Base-by-base conservation (phyloP, 2,329 filamentous ascomycete genomes). In the Blastomyces parvus region DNA sequence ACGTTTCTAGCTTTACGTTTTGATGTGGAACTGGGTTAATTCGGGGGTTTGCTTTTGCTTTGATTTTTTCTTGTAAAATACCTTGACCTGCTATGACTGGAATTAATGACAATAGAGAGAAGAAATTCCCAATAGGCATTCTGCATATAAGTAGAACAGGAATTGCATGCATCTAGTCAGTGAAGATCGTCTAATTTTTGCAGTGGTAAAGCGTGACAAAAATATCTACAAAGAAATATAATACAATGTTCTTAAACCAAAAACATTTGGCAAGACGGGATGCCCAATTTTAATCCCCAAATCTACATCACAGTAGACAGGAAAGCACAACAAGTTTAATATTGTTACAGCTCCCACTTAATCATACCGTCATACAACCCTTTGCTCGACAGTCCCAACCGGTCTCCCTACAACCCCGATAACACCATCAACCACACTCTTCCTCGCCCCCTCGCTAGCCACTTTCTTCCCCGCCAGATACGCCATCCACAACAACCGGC, bases 371-470 rank as follows among this genome's bases (percentile, higher is more conserved):
- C 57, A 67, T 14, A 52, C 50, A 58, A 96, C 89, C 78, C 90
- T 90, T 44, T 90, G 84, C 59, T 90, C 89, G 0, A 96, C 88
- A 0, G 90, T 96, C 0, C 92, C 93, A 19, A 96, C 84, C 0
- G 94, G 94, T 67, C 93, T 80, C 76, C 91, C 89, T 1, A 94
- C 91, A 76, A 97, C 89, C 68, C 87, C 87, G 81, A 97, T 87
- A 65, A 96, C 84, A 0, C 94, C 94, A 58, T 95, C 86, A 3
- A 96, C 88, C 60, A 99, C 88, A 69, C 84, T 95, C 76, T 86
- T 82, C 68, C 93, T 83, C 19, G 91, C 90, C 2, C 83, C 81
- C 74, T 96, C 91, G 66, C 90, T 95, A 38, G 91, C 91, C 11
- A 97, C 91, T 70, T 87, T 91, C 74, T 85, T 88, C 0, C 94